Evolutionary conservation across 257 asterid species (phyloP), one percentile per base, ranked within the genome.

Genomic region (Solanum megistacrolobum): DNA sequence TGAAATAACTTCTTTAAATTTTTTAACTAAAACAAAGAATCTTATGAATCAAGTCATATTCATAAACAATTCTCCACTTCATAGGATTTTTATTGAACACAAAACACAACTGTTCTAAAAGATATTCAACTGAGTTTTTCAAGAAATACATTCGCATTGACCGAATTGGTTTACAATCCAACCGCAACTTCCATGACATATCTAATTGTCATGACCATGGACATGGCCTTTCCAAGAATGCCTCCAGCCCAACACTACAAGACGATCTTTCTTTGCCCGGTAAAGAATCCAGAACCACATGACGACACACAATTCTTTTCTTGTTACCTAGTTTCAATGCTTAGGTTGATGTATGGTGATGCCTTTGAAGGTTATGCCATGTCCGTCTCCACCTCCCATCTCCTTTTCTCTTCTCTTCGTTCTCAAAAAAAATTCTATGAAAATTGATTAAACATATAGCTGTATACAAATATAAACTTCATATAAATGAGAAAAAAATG

Each of bases 241-340:
- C 93, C 98, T 94, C 98, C 94, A 94, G 62, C 98, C 98, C 96
- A 94, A 83, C 58, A 96, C 96, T 85, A 96, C 98, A 35, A 96
- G 98, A 79, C 98, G 98, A 88, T 96, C 98, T 92, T 94, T 88
- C 92, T 96, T 96, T 84, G 98, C 98, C 89, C 96, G 92, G 83
- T 96, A 96, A 68, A 95, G 90, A 90, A 96, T 88, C 98, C 98
- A 96, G 90, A 96, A 95, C 99, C 99, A 96, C 98, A 94, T 96
- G 86, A 96, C 90, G 86, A 98, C 98, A 39, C 98, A 95, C 89
- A 96, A 91, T 91, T 98, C 98, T 86, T 96, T 96, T 46, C 98
- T 98, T 83, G 98, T 94, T 90, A 95, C 93, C 39, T 89, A 79
- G 92, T 96, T 98, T 98, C 99, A 96, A 86, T 96, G 96, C 88